These are phyloP conservation scores for Syzygium aqueum DNA, from an alignment of 345 rosid genomes.

Conservation along the genomic window DNA sequence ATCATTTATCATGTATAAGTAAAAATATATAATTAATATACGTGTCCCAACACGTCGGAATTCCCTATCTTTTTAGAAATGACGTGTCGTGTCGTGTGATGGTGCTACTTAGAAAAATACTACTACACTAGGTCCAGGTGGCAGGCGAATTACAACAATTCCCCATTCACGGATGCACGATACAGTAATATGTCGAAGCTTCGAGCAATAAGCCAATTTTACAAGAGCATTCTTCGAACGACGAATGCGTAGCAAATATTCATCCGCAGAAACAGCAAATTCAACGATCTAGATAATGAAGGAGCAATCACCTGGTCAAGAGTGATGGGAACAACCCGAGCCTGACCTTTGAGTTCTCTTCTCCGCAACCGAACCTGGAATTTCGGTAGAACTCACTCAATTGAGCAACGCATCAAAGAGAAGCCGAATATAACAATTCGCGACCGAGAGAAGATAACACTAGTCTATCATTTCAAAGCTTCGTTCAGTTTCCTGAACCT, in stretches of 20 bases:
- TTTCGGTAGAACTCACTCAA: background rate
- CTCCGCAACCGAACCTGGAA: slow-evolving; percentile 67
- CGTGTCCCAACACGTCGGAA: too few species aligned
- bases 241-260: background rate
- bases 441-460: background rate
- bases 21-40: too few species aligned
- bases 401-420: background rate
- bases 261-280: background rate
- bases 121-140: background rate
- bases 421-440: background rate
- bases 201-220: background rate
- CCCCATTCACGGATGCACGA: background rate
- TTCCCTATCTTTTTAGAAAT: too few species aligned
- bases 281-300: background rate
- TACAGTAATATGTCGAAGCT: background rate
- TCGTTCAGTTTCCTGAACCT: background rate
- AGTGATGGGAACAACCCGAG: slow-evolving; percentile 80
- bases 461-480: background rate
- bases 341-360: slow-evolving; percentile 58
- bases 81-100: too few species aligned
- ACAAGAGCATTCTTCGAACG: background rate
- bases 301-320: slow-evolving; percentile 65
- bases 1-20: too few species aligned
- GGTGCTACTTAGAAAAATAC: background rate
- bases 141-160: background rate